These are phyloP conservation scores for Wickerhamiella kurtzmanii DNA, from an alignment of 805 yeast genomes.

Conservation along the genomic window DNA sequence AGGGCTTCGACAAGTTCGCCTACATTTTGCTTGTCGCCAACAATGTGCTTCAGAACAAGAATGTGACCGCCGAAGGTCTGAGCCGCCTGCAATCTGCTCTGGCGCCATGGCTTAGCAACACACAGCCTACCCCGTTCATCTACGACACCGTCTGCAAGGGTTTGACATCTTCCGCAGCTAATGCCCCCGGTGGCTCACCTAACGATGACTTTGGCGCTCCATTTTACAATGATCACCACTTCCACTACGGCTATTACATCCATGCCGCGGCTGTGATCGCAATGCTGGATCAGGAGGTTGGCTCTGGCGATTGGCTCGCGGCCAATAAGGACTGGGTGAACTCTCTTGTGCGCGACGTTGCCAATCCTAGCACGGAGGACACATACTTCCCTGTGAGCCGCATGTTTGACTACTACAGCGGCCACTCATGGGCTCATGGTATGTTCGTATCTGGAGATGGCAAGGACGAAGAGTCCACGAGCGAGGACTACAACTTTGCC, in stretches of 20 bases:
- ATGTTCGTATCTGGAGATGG: conserved; percentile 51
- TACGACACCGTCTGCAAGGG: conserved; percentile 58
- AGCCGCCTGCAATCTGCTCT: conserved; percentile 54
- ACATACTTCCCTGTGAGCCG: conserved; percentile 49
- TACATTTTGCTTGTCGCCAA: conserved; percentile 64
- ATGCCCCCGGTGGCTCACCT: conserved; percentile 35
- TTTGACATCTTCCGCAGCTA: conserved; percentile 31
- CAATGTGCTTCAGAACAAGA: conserved; percentile 44
- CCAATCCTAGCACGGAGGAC: conserved; percentile 45
- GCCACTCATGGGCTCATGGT: conserved; percentile 70
- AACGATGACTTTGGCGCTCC: conserved; percentile 62
- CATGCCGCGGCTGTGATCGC: conserved; percentile 75
- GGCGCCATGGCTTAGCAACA: conserved; percentile 52
- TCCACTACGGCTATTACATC: conserved; percentile 74
- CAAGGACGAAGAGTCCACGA: conserved; percentile 55
- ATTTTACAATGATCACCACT: conserved; percentile 73
- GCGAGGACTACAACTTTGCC: conserved; percentile 58
- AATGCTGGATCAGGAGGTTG: conserved; percentile 38
- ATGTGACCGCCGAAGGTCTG: conserved; percentile 38
- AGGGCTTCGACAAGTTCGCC: conserved; percentile 79
- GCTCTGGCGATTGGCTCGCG: conserved; percentile 41
- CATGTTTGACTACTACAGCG: conserved; percentile 56
- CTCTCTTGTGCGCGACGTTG: conserved; percentile 50
- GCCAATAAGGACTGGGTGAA: conserved; percentile 46
- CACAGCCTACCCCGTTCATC: conserved; percentile 56